Percentiles rank a stretch among this genome's conserved stretches.
Conservation (phyloP, 495 filamentous ascomycete genomes). For the Penicillium simplicissimum region DNA sequence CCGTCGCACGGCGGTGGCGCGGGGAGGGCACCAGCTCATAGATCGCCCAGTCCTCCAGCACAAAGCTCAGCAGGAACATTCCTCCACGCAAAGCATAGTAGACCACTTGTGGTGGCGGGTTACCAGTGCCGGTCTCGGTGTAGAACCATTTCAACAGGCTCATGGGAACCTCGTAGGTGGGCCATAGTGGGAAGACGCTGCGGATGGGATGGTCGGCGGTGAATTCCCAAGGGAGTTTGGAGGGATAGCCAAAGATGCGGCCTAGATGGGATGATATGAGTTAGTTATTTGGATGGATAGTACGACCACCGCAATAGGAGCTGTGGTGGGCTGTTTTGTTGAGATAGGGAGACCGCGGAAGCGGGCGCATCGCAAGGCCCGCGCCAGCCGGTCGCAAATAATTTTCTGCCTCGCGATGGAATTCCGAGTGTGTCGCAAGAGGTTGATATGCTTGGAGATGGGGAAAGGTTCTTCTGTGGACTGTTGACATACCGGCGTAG, state of each 20-base stretch:
- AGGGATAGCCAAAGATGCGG: conserved; percentile 84
- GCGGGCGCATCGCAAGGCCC: conserved; percentile 3
- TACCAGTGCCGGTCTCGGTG: conserved; percentile 55
- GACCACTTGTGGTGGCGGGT: conserved; percentile 66
- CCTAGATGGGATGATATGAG: conserved; percentile 52
- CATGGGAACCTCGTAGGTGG: conserved; percentile 90
- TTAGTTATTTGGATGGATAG: neutral
- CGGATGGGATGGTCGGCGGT: conserved; percentile 81
- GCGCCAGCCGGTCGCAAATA: conserved; percentile 1
- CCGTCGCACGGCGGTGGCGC: conserved; percentile 67
- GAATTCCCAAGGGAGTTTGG: conserved; percentile 92
- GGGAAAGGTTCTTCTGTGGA: neutral
- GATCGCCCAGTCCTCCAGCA: conserved; percentile 95
- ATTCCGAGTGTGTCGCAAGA: neutral
- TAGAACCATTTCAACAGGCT: conserved; percentile 85
- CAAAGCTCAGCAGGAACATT: conserved; percentile 94
- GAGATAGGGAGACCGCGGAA: conserved; percentile 8
- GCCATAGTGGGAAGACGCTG: conserved; percentile 95
- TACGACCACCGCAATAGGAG: neutral
- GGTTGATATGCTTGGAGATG: neutral
- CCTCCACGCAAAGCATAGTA: conserved; percentile 84
- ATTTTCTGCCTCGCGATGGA: neutral
- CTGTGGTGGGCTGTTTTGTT: neutral
- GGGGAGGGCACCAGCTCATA: conserved; percentile 81
- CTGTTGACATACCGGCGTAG: conserved; percentile 74